phyloP scores from a whole-genome alignment of 164 flowering plant species.

The Buxus sempervirens region DNA sequence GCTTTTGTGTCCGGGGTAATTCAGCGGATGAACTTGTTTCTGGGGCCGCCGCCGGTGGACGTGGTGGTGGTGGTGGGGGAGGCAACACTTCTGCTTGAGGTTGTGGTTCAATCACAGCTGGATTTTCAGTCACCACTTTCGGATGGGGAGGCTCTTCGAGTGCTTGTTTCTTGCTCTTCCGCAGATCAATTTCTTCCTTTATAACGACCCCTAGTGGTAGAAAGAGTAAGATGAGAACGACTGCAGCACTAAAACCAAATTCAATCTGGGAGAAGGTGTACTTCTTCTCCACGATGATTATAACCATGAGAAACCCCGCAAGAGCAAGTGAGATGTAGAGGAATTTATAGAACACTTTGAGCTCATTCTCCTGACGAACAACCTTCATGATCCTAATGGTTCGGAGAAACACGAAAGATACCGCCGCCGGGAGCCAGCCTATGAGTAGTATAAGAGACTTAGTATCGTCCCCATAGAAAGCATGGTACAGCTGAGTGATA shows the following conservation, averaged over 20 bases:
- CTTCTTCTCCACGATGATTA: conserved; percentile 28
- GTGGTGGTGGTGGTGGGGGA: too few species aligned
- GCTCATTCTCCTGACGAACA: too few species aligned
- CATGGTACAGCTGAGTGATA: conserved; percentile 52
- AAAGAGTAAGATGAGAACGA: conserved; percentile 22
- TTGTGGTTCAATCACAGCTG: neutral
- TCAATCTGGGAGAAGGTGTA: conserved; percentile 15
- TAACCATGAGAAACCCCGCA: too few species aligned
- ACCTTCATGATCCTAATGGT: too few species aligned
- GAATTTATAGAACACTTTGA: too few species aligned
- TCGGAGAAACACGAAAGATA: too few species aligned
- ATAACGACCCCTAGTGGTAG: conserved; percentile 25
- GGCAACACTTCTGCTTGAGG: neutral
- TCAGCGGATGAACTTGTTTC: too few species aligned
- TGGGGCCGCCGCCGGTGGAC: too few species aligned
- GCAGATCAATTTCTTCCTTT: conserved; percentile 20
- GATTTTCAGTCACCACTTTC: conserved; percentile 12
- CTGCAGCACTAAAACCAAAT: conserved; percentile 15
- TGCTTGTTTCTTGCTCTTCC: conserved; percentile 15
- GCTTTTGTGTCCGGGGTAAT: too few species aligned
- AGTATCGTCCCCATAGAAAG: conserved; percentile 34
- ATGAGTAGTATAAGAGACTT: too few species aligned
- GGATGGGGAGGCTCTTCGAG: neutral
- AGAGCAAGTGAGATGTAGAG: too few species aligned
- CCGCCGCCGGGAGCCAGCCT: too few species aligned